Evolutionary conservation across 257 asterid genomes (phyloP).

Genomic region (Misopates orontium): DNA sequence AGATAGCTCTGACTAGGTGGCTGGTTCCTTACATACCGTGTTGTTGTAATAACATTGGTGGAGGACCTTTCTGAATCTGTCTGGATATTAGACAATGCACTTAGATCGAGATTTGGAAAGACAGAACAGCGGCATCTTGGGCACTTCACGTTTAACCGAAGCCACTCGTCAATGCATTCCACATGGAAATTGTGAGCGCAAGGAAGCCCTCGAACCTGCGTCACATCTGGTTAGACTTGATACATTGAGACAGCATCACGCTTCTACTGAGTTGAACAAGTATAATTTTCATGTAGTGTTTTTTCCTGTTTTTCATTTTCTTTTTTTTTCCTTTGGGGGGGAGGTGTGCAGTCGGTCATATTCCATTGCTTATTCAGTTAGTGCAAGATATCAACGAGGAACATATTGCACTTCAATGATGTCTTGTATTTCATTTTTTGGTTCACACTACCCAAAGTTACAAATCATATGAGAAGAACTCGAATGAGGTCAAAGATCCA

Average conservation of each 20-base stretch:
- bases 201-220: conserved; percentile 95
- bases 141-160: conserved; percentile 83
- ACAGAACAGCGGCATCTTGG: conserved; percentile 97
- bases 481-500: too few species aligned
- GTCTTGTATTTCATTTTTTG: not conserved
- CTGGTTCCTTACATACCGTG: conserved; percentile 65
- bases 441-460: not conserved
- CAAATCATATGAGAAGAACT: not conserved
- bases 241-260: not conserved
- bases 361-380: not conserved
- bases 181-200: conserved; percentile 99
- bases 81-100: conserved; percentile 77
- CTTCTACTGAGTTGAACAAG: not conserved
- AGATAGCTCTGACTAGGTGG: conserved; percentile 78
- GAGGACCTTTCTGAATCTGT: conserved; percentile 60
- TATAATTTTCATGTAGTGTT: not conserved
- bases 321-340: not conserved
- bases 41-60: conserved; percentile 49
- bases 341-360: too few species aligned
- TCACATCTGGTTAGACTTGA: conserved; percentile 6
- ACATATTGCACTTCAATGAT: not conserved
- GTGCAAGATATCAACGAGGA: not conserved
- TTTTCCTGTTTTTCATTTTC: too few species aligned
- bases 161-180: conserved; percentile 98
- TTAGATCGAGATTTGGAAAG: conserved; percentile 88